Evolutionary conservation across 1,284 basidiomycete genomes (phyloP).

Genomic region (Phellopilus nigrolimitatus): DNA sequence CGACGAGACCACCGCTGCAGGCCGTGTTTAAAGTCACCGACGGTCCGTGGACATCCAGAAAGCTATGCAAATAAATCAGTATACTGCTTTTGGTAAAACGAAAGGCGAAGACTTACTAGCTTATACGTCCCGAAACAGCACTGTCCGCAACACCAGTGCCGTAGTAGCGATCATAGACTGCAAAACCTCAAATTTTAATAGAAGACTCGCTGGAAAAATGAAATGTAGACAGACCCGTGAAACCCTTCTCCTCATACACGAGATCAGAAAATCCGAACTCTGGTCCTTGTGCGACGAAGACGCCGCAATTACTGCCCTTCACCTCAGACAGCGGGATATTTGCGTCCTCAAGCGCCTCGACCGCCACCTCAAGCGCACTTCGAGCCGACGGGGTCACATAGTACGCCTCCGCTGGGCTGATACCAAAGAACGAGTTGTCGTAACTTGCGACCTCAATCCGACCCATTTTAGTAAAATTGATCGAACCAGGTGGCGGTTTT

Average conservation of each 20-base stretch:
- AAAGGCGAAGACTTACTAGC: conserved; percentile 29
- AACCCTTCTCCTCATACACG: conserved; percentile 31
- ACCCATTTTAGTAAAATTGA: conserved; percentile 30
- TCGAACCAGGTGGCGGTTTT: conserved; percentile 28
- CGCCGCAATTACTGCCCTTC: conserved; percentile 31
- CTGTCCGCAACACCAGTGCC: conserved; percentile 32
- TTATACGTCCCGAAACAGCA: conserved; percentile 32
- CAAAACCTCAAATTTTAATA: background rate
- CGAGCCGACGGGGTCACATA: conserved; percentile 31
- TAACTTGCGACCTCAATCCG: conserved; percentile 31
- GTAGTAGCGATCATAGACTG: conserved; percentile 32
- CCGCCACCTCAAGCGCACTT: conserved; percentile 32
- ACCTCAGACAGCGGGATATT: conserved; percentile 32
- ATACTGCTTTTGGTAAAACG: background rate
- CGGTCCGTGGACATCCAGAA: conserved; percentile 35
- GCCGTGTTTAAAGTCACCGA: conserved; percentile 34
- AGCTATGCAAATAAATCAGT: conserved; percentile 20
- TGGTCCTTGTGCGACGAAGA: conserved; percentile 31
- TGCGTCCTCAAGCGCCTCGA: conserved; percentile 35
- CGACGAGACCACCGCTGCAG: conserved; percentile 34
- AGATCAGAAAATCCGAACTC: conserved; percentile 31
- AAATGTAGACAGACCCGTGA: conserved; percentile 25
- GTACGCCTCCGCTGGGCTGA: conserved; percentile 32
- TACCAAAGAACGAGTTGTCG: conserved; percentile 34
- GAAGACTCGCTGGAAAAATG: background rate